These are phyloP conservation scores for Boletus sensibilis DNA, from an alignment of 768 basidiomycete genomes.

Conservation along the genomic window DNA sequence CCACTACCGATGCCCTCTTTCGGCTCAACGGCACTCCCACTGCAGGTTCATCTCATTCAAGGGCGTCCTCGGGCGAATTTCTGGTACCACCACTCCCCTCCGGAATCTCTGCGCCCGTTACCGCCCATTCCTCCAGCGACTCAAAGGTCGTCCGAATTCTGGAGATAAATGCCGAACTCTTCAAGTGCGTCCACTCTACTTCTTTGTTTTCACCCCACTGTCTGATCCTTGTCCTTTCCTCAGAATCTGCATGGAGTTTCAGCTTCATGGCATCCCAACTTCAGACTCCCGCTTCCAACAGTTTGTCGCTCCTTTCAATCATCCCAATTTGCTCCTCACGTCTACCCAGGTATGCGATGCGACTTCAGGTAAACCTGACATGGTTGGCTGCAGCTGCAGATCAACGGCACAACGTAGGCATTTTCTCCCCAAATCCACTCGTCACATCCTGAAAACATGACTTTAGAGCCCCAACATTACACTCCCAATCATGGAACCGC, in stretches of 20 bases:
- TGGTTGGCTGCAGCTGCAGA: conserved; percentile 74
- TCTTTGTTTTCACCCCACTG: background rate
- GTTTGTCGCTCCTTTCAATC: conserved; percentile 40
- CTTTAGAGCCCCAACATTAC: conserved; percentile 36
- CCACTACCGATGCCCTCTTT: conserved; percentile 19
- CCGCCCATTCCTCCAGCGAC: conserved; percentile 11
- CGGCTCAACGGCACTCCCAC: conserved; percentile 22
- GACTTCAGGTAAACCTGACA: conserved; percentile 68
- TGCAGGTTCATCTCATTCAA: conserved; percentile 28
- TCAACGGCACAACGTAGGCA: conserved; percentile 48
- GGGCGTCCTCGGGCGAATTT: conserved; percentile 28
- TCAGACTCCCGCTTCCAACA: conserved; percentile 54
- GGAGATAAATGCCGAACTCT: conserved; percentile 65
- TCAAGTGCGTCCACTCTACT: conserved; percentile 49
- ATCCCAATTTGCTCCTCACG: conserved; percentile 12
- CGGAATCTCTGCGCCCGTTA: conserved; percentile 9
- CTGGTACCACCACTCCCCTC: conserved; percentile 33
- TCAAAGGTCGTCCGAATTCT: conserved; percentile 59
- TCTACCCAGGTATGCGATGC: conserved; percentile 49
- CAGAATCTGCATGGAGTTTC: conserved; percentile 64
- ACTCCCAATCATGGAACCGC: conserved; percentile 58
- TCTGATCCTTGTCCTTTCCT: conserved; percentile 2
- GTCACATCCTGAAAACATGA: conserved; percentile 2
- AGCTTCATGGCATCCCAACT: conserved; percentile 46
- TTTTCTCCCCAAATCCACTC: conserved; percentile 2